These are phyloP conservation scores for Neopestalotiopsis clavispora DNA, from an alignment of 2,329 filamentous ascomycete species.

Conservation along the genomic window DNA sequence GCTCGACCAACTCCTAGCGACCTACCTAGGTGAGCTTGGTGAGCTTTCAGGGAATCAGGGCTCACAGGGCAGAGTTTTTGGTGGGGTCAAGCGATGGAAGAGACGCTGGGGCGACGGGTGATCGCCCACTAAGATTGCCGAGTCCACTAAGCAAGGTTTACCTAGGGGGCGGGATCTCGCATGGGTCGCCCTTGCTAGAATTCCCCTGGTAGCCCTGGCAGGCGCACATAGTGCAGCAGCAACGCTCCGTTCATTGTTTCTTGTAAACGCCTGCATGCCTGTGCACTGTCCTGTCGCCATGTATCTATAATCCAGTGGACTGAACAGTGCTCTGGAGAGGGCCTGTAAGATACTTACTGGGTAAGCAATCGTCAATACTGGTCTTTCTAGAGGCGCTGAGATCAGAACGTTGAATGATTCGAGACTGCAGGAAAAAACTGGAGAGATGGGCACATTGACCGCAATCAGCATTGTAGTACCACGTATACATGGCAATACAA, in stretches of 20 bases:
- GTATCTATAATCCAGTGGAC: too few species aligned
- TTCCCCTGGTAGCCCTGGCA: neutral
- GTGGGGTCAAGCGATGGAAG: slow-evolving; percentile 6
- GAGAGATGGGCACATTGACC: too few species aligned
- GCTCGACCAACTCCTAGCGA: too few species aligned
- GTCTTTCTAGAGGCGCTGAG: neutral
- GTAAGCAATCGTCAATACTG: neutral
- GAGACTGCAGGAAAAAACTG: neutral
- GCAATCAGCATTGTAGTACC: too few species aligned
- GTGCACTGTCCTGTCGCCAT: neutral
- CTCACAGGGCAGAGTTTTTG: neutral
- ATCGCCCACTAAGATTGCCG: slow-evolving; percentile 12
- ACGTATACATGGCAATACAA: neutral
- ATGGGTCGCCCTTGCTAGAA: slow-evolving; percentile 5
- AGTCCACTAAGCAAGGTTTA: slow-evolving; percentile 14
- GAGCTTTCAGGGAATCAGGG: neutral
- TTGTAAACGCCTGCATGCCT: neutral
- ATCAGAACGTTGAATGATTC: neutral
- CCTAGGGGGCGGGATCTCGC: slow-evolving; percentile 10
- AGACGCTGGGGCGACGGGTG: slow-evolving; percentile 4
- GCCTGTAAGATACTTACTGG: neutral
- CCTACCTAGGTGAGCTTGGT: neutral
- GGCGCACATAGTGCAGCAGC: neutral
- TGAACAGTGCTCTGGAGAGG: too few species aligned
- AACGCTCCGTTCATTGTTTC: neutral